Conservation (phyloP, 202 grass and related monocot genomes). For the Hordeum pubiflorum region DNA sequence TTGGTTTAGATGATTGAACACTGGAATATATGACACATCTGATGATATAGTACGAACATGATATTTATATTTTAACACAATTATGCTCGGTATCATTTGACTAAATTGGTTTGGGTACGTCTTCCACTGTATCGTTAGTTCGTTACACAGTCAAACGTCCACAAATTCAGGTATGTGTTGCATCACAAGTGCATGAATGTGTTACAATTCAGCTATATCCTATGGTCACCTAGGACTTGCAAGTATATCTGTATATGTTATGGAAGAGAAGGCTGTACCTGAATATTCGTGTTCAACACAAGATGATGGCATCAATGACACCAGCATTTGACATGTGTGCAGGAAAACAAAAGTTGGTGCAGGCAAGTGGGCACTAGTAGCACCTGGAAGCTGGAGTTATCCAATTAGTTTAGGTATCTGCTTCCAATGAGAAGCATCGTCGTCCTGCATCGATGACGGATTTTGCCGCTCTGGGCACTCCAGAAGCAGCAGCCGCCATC, state of each 20-base stretch:
- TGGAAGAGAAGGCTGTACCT: background rate
- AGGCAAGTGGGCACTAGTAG: background rate
- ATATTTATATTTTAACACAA: background rate
- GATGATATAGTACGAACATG: background rate
- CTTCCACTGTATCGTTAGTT: background rate
- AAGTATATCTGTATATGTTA: background rate
- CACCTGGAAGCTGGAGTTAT: background rate
- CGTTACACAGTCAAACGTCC: background rate
- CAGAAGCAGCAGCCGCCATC: background rate
- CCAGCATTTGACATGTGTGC: constrained; percentile 20
- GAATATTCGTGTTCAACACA: background rate
- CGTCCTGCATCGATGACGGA: background rate
- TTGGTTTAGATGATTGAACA: background rate
- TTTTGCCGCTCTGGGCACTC: background rate
- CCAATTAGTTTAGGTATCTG: background rate
- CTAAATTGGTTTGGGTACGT: background rate
- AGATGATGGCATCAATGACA: background rate
- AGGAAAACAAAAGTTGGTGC: constrained; percentile 13
- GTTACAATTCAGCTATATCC: background rate
- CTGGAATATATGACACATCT: background rate
- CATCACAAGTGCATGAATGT: background rate
- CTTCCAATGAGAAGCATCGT: background rate
- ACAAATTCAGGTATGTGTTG: background rate
- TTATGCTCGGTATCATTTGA: background rate
- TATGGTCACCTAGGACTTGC: background rate